These are phyloP conservation scores for Malus asiatica DNA, from an alignment of 306 rosid genomes.

Conservation along the genomic window DNA sequence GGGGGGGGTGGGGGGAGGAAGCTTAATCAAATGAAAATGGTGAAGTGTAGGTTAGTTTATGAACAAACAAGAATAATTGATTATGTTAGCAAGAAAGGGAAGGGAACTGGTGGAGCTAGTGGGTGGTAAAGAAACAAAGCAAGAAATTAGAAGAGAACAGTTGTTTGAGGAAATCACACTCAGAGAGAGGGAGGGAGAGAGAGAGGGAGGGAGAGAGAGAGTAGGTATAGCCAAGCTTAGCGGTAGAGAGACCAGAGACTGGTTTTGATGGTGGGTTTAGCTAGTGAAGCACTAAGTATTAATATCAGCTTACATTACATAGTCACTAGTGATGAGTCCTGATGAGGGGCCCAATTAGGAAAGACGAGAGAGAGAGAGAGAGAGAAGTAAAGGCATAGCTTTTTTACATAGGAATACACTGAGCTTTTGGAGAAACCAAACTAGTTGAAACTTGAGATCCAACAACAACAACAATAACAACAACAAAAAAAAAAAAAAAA, in stretches of 20 bases:
- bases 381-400: background rate
- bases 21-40: too few species aligned
- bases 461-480: background rate
- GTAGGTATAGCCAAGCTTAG: background rate
- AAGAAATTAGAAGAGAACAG: background rate
- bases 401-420: slow-evolving; percentile 33
- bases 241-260: background rate
- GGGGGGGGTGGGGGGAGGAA: background rate
- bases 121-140: background rate
- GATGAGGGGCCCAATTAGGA: slow-evolving; percentile 9
- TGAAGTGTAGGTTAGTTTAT: too few species aligned
- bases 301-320: slow-evolving; percentile 14
- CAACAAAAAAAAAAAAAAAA: background rate
- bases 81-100: background rate
- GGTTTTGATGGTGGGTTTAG: slow-evolving; percentile 20
- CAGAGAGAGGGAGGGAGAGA: background rate
- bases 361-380: background rate
- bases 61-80: background rate
- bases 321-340: background rate
- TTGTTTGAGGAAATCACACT: background rate
- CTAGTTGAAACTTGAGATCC: background rate
- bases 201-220: slow-evolving; percentile 1
- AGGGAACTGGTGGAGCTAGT: background rate
- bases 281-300: slow-evolving; percentile 39
- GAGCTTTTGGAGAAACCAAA: slow-evolving; percentile 17